These are phyloP conservation scores for Dendrothele bispora DNA, from an alignment of 768 basidiomycete species.

Conservation along the genomic window DNA sequence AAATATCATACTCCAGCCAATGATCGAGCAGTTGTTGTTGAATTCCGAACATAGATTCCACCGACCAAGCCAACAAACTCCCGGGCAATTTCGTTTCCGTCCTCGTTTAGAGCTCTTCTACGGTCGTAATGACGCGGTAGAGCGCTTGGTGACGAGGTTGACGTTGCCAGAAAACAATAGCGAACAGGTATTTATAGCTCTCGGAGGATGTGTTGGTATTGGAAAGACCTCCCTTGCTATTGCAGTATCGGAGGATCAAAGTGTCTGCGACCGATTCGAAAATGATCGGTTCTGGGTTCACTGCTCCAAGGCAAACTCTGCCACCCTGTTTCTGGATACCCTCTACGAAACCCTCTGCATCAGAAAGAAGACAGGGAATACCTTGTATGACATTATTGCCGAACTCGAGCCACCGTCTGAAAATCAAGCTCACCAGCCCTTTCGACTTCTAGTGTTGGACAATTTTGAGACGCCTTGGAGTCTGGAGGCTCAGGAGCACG, in stretches of 20 bases:
- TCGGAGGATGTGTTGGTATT: slow-evolving; percentile 81
- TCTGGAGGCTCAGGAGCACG: no score
- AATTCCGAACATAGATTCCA: no score
- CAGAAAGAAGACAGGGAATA: background rate
- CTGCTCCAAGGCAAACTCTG: background rate
- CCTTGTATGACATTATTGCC: background rate
- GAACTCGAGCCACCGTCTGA: background rate
- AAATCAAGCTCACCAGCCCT: no score
- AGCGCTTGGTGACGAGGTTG: background rate
- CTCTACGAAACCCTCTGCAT: background rate
- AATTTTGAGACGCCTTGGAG: background rate
- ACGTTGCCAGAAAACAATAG: background rate
- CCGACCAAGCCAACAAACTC: no score
- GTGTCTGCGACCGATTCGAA: background rate
- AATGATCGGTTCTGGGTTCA: background rate
- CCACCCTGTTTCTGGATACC: background rate
- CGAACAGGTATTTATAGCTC: slow-evolving; percentile 65
- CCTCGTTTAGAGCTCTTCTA: background rate
- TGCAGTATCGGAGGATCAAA: slow-evolving; percentile 1
- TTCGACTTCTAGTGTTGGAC: background rate
- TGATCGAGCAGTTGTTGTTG: no score
- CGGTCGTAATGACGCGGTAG: background rate
- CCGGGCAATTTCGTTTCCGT: no score
- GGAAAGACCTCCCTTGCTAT: slow-evolving; percentile 42
- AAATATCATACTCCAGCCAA: no score